phyloP scores from a whole-genome alignment of 495 filamentous ascomycete genomes.

The Aspergillus saccharolyticus region DNA sequence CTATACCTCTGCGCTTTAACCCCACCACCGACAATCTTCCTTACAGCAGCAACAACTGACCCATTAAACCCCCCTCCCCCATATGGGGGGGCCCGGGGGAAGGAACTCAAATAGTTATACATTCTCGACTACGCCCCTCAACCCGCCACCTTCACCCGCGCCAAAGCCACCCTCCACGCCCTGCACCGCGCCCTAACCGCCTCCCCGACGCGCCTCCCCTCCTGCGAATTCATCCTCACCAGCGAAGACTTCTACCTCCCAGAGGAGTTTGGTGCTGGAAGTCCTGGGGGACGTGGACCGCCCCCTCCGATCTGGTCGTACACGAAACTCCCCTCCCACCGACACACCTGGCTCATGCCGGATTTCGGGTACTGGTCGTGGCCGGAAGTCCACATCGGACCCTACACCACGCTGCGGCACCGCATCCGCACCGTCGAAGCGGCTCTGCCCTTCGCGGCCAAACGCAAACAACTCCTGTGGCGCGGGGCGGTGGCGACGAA shows the following conservation, averaged over 20 bases:
- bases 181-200: slow-evolving; percentile 35
- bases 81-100: too few relatives aligned
- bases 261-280: too few relatives aligned
- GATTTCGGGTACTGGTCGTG: slow-evolving; percentile 78
- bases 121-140: slow-evolving; percentile 33
- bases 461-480: slow-evolving; percentile 65
- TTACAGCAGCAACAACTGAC: too few relatives aligned
- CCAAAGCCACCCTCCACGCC: slow-evolving; percentile 36
- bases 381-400: slow-evolving; percentile 56
- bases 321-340: slow-evolving; percentile 42
- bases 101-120: too few relatives aligned
- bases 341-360: slow-evolving; percentile 63
- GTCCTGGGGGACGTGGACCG: slow-evolving; percentile 11
- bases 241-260: slow-evolving; percentile 42
- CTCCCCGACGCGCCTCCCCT: slow-evolving; percentile 50
- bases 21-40: not conserved
- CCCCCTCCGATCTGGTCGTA: slow-evolving; percentile 46
- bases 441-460: slow-evolving; percentile 35
- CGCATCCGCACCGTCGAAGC: slow-evolving; percentile 36
- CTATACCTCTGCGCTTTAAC: not conserved
- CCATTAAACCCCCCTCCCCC: not conserved
- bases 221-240: slow-evolving; percentile 56
- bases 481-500: slow-evolving; percentile 49
- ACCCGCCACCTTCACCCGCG: slow-evolving; percentile 32
- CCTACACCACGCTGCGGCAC: slow-evolving; percentile 48